These are phyloP conservation scores for Helminthosporium solani DNA, from an alignment of 2,329 filamentous ascomycete species.

Conservation along the genomic window DNA sequence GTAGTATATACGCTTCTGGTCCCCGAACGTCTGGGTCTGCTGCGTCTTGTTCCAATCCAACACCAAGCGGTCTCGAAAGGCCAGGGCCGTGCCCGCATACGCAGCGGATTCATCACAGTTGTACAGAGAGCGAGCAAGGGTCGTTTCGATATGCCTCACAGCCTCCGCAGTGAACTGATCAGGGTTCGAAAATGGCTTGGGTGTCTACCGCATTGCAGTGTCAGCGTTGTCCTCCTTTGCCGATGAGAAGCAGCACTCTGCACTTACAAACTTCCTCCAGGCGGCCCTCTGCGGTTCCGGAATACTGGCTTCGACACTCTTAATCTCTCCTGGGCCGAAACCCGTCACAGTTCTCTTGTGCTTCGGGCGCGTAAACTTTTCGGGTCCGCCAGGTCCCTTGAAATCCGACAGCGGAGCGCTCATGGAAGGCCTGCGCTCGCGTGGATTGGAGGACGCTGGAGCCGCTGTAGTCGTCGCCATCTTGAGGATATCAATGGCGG, in stretches of 20 bases:
- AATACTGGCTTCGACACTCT: conserved; percentile 86
- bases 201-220: conserved; percentile 48
- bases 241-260: conserved; percentile 18
- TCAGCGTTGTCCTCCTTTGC: background rate
- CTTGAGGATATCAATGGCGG: conserved; percentile 30
- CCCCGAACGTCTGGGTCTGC: conserved; percentile 86
- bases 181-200: conserved; percentile 70
- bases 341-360: conserved; percentile 97
- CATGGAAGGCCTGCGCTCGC: conserved; percentile 79
- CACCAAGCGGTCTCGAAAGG: conserved; percentile 88
- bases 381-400: conserved; percentile 77
- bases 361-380: conserved; percentile 82
- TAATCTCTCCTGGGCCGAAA: conserved; percentile 88
- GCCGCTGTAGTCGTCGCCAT: conserved; percentile 36
- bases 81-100: conserved; percentile 86
- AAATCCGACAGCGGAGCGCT: conserved; percentile 84
- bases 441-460: conserved; percentile 37
- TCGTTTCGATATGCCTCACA: conserved; percentile 94
- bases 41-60: conserved; percentile 98
- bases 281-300: conserved; percentile 84
- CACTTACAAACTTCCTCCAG: conserved; percentile 61
- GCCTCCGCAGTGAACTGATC: conserved; percentile 84
- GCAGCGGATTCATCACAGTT: conserved; percentile 95
- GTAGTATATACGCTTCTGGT: conserved; percentile 95
- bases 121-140: conserved; percentile 91